A percentile compares a stretch with the other conserved stretches of the same genome.
These are phyloP conservation scores for Teratosphaeria epicoccoides DNA, from an alignment of 2,329 filamentous ascomycete genomes.

Conservation along the genomic window DNA sequence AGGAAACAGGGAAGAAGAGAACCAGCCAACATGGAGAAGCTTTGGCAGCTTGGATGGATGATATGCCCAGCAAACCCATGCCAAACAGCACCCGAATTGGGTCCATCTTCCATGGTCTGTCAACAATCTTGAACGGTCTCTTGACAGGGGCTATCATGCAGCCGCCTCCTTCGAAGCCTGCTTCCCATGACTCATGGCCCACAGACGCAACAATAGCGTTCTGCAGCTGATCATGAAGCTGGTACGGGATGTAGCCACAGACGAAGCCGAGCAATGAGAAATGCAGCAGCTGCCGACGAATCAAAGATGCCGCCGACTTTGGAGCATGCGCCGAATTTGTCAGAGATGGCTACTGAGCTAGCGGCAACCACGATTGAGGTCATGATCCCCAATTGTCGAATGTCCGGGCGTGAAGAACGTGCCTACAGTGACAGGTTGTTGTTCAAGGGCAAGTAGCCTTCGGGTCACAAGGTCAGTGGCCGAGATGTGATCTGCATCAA, in stretches of 20 bases:
- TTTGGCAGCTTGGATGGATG: slow-evolving; percentile 71
- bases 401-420: slow-evolving; percentile 92
- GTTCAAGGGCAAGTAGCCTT: slow-evolving; percentile 72
- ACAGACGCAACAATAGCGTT: slow-evolving; percentile 43
- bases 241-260: slow-evolving; percentile 77
- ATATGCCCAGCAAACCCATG: slow-evolving; percentile 83
- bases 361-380: slow-evolving; percentile 89
- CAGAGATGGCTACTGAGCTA: slow-evolving; percentile 71
- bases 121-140: slow-evolving; percentile 62
- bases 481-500: slow-evolving; percentile 88
- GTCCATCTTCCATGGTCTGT: slow-evolving; percentile 89
- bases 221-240: slow-evolving; percentile 58
- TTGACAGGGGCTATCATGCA: slow-evolving; percentile 63
- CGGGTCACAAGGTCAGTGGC: slow-evolving; percentile 95
- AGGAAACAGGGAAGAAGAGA: slow-evolving; percentile 78
- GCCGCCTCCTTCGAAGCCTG: slow-evolving; percentile 66
- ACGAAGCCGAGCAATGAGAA: slow-evolving; percentile 71
- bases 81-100: slow-evolving; percentile 77
- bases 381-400: slow-evolving; percentile 81
- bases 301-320: slow-evolving; percentile 80
- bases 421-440: slow-evolving; percentile 80
- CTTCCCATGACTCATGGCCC: slow-evolving; percentile 34
- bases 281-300: slow-evolving; percentile 71
- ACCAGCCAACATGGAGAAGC: slow-evolving; percentile 93
- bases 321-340: slow-evolving; percentile 70